phyloP scores from a whole-genome alignment of 306 rosid species.

The Casuarina equisetifolia region DNA sequence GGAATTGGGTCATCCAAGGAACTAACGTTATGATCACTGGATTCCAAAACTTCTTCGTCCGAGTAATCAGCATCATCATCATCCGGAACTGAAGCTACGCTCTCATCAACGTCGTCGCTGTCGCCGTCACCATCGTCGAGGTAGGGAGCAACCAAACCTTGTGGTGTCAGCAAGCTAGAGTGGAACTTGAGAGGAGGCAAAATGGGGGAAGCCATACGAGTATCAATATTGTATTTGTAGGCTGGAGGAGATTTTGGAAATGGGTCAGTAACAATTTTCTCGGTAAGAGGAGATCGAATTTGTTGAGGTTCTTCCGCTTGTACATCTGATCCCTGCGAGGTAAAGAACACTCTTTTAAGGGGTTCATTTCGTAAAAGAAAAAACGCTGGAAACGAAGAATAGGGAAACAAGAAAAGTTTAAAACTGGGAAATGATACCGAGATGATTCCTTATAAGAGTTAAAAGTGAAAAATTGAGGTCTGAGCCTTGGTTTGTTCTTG shows the following conservation, averaged over 20 bases:
- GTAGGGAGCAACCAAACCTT: constrained; percentile 35
- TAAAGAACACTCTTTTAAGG: not conserved
- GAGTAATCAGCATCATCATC: constrained; percentile 43
- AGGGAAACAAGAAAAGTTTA: not conserved
- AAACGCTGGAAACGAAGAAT: not conserved
- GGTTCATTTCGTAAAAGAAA: not conserved
- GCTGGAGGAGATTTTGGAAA: constrained; percentile 62
- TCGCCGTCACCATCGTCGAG: constrained; percentile 36
- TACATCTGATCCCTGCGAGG: constrained; percentile 48
- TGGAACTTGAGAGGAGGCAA: constrained; percentile 81
- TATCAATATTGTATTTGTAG: constrained; percentile 28
- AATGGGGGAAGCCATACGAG: constrained; percentile 40
- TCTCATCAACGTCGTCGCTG: constrained; percentile 44
- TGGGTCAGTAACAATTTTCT: constrained; percentile 32
- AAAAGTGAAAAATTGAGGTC: not conserved
- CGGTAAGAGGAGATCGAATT: constrained; percentile 61
- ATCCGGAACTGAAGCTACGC: constrained; percentile 48
- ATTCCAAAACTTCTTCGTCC: constrained; percentile 48
- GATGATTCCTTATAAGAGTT: not conserved
- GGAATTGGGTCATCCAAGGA: constrained; percentile 39
- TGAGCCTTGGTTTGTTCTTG: not conserved
- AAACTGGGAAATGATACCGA: not conserved
- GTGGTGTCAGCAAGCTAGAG: constrained; percentile 55
- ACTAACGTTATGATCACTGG: constrained; percentile 27
- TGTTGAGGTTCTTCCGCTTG: constrained; percentile 33